Evolutionary conservation across 1,284 basidiomycete genomes (phyloP).

Genomic region (Phellinidium pouzarii): DNA sequence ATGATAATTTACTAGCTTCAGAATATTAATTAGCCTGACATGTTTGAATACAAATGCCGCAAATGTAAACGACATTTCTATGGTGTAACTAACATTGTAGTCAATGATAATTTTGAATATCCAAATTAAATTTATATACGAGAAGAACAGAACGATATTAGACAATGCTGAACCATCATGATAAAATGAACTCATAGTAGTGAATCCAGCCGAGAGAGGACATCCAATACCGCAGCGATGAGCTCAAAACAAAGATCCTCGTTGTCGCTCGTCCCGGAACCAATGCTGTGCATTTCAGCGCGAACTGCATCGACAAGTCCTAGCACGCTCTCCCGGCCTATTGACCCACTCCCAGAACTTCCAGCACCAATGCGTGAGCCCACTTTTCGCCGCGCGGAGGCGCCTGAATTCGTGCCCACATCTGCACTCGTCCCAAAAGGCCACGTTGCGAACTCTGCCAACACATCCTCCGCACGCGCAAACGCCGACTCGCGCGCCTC

Average conservation of each 20-base stretch:
- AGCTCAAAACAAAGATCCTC: constrained; percentile 85
- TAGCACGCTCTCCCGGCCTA: constrained; percentile 55
- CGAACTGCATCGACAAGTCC: constrained; percentile 77
- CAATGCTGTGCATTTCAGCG: constrained; percentile 47
- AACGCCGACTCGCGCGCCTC: constrained; percentile 90
- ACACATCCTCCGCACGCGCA: constrained; percentile 83
- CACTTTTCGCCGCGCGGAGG: constrained; percentile 33
- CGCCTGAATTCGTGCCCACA: constrained; percentile 25
- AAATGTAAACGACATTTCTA: no score
- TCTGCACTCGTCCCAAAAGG: constrained; percentile 51
- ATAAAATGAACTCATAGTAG: constrained; percentile 51
- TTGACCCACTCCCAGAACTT: constrained; percentile 28
- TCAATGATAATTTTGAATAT: no score
- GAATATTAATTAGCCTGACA: no score
- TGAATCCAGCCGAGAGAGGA: constrained; percentile 83
- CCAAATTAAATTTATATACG: not conserved
- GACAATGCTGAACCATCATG: not conserved
- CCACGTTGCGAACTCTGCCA: constrained; percentile 86
- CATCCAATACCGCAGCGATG: constrained; percentile 85
- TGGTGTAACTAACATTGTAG: no score
- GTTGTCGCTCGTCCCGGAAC: constrained; percentile 36
- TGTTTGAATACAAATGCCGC: no score
- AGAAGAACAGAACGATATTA: not conserved
- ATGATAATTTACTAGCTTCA: no score
- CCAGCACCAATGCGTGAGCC: constrained; percentile 49